Conservation (phyloP, 1,139 yeast species). For the Dujonia santamariae region DNA sequence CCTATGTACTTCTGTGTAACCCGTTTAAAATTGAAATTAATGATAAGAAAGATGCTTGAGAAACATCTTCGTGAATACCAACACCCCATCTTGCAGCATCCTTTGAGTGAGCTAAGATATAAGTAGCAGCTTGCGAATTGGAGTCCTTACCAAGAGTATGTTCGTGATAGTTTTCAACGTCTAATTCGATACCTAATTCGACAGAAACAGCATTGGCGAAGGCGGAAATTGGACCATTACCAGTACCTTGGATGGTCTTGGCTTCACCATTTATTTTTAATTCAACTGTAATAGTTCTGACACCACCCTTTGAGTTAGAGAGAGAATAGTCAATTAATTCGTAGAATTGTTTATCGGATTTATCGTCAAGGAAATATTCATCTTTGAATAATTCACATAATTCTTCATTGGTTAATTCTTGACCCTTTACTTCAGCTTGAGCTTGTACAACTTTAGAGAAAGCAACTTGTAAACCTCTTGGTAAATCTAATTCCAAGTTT, state of each 20-base stretch:
- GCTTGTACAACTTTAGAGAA: conserved; percentile 82
- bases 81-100: conserved; percentile 81
- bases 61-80: conserved; percentile 90
- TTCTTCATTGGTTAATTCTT: conserved; percentile 78
- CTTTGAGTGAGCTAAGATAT: conserved; percentile 61
- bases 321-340: conserved; percentile 52
- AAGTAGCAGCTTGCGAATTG: conserved; percentile 85
- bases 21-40: conserved; percentile 71
- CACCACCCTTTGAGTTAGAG: conserved; percentile 29
- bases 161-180: conserved; percentile 83
- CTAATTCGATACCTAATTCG: conserved; percentile 54
- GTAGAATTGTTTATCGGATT: conserved; percentile 25
- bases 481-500: conserved; percentile 85
- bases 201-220: conserved; percentile 73
- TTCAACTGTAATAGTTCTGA: conserved; percentile 33
- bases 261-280: conserved; percentile 46
- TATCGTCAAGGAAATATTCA: conserved; percentile 61
- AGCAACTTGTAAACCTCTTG: conserved; percentile 87
- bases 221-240: conserved; percentile 96
- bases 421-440: conserved; percentile 78
- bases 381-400: conserved; percentile 71
- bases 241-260: conserved; percentile 59
- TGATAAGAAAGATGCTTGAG: conserved; percentile 83
- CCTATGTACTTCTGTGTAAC: conserved; percentile 18
- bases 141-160: conserved; percentile 91